phyloP scores from a whole-genome alignment of 2,329 filamentous ascomycete species.

The Colletotrichum endophyticum region DNA sequence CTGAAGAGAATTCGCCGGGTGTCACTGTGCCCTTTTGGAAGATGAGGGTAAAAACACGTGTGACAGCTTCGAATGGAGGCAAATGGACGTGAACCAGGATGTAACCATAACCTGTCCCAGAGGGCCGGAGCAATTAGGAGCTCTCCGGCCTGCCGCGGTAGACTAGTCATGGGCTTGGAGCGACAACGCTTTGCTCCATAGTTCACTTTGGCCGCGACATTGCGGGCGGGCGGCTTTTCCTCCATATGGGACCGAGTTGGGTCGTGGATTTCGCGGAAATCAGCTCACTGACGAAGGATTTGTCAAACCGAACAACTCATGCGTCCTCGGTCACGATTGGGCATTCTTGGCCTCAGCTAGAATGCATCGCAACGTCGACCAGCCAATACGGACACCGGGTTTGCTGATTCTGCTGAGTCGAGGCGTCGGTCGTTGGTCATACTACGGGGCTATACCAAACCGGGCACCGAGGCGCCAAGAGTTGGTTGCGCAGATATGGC shows the following conservation, averaged over 20 bases:
- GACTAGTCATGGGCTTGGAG: background rate
- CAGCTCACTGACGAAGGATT: background rate
- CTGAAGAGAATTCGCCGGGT: background rate
- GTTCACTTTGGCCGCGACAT: background rate
- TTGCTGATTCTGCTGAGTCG: background rate
- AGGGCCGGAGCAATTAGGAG: background rate
- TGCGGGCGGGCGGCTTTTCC: background rate
- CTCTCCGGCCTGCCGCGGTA: background rate
- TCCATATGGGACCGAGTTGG: background rate
- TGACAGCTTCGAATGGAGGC: background rate
- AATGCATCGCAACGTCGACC: background rate
- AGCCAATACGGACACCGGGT: background rate
- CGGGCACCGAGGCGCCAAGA: constrained; percentile 17
- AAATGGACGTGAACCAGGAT: background rate
- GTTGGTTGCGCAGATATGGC: background rate
- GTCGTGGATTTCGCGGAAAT: background rate
- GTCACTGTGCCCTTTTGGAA: background rate
- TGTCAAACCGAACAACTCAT: background rate
- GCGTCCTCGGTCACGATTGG: background rate
- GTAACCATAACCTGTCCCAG: background rate
- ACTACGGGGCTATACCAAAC: constrained; percentile 7
- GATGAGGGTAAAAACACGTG: background rate
- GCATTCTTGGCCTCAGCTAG: background rate
- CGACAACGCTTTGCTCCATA: background rate
- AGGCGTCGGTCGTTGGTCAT: background rate